Evolutionary conservation across 202 grass and related monocot species (phyloP).

Genomic region (Zizania palustris): DNA sequence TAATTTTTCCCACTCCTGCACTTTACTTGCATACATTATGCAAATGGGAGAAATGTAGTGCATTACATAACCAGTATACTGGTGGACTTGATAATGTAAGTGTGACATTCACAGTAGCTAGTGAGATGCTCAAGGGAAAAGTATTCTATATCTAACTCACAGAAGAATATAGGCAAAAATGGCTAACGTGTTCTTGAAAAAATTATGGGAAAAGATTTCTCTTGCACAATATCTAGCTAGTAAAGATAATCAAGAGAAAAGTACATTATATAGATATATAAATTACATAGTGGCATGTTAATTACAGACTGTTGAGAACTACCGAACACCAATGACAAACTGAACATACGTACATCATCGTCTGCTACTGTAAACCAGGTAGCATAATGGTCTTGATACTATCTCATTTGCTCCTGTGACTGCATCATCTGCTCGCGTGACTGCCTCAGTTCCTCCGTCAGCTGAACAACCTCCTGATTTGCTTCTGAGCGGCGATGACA

Average conservation of each 20-base stretch:
- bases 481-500: too few species aligned
- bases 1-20: neutral
- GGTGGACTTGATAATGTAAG: neutral
- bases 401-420: too few species aligned
- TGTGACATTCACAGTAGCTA: neutral
- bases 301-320: neutral
- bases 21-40: neutral
- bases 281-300: too few species aligned
- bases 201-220: neutral
- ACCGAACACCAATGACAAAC: too few species aligned
- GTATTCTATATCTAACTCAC: neutral
- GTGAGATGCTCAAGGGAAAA: neutral
- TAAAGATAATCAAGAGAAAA: neutral
- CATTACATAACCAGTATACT: neutral
- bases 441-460: too few species aligned
- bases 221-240: neutral
- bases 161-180: neutral
- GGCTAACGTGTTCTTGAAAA: neutral
- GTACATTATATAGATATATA: neutral
- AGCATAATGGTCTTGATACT: too few species aligned
- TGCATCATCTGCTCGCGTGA: too few species aligned
- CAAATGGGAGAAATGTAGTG: slow-evolving; percentile 3
- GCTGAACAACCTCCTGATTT: too few species aligned
- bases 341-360: too few species aligned
- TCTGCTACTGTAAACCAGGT: too few species aligned